phyloP scores from a whole-genome alignment of 352 stramenopile genomes.

The Globisporangium recalcitrans region DNA sequence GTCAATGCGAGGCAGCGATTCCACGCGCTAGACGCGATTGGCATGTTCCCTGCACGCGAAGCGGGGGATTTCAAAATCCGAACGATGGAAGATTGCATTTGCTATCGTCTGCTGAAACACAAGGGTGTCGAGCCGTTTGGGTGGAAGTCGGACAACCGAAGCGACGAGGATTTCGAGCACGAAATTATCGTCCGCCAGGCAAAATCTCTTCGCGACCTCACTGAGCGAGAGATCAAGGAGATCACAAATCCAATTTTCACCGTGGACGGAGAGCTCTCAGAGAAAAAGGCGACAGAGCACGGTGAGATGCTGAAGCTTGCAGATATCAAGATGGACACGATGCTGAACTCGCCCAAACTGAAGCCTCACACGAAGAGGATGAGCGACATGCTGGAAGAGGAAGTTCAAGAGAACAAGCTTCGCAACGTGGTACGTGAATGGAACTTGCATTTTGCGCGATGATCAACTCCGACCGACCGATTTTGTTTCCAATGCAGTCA shows the following conservation, averaged over 20 bases:
- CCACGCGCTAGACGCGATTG: constrained; percentile 50
- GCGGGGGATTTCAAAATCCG: constrained; percentile 23
- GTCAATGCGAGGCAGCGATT: constrained; percentile 49
- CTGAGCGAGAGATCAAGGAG: constrained; percentile 19
- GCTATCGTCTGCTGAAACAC: constrained; percentile 48
- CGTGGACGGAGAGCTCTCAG: constrained; percentile 15
- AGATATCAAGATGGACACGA: constrained; percentile 21
- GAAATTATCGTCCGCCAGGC: constrained; percentile 37
- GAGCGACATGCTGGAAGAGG: constrained; percentile 43
- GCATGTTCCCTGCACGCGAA: constrained; percentile 44
- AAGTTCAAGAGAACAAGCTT: constrained; percentile 27
- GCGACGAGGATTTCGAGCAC: constrained; percentile 31
- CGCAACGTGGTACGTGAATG: constrained; percentile 22
- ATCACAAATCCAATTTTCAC: constrained; percentile 12
- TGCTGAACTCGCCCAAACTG: constrained; percentile 31
- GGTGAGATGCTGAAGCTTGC: constrained; percentile 19
- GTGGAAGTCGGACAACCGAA: constrained; percentile 30
- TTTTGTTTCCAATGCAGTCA: constrained; percentile 7
- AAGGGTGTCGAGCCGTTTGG: constrained; percentile 31
- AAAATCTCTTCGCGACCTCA: constrained; percentile 26
- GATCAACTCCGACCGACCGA: not conserved
- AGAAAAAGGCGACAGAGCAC: constrained; percentile 11
- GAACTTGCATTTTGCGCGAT: not conserved
- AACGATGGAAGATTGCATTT: constrained; percentile 57
- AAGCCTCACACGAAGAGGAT: constrained; percentile 52